These are phyloP conservation scores for Sugiyamaella neomexicana DNA, from an alignment of 1,139 yeast genomes.

Conservation along the genomic window DNA sequence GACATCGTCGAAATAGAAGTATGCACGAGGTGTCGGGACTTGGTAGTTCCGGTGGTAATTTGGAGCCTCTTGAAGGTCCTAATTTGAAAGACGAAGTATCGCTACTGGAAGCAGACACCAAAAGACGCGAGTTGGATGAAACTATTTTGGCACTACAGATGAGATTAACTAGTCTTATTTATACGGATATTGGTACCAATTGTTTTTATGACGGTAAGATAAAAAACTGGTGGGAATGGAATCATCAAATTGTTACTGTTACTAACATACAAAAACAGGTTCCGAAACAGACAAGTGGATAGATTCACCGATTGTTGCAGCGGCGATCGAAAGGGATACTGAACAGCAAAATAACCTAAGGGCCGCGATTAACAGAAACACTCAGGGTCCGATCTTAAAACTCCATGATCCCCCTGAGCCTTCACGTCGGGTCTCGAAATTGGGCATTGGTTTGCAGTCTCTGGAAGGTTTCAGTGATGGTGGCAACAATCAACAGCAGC, in stretches of 20 bases:
- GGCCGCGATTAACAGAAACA: constrained; percentile 26
- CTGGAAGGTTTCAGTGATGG: background rate
- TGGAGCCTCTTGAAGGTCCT: constrained; percentile 6
- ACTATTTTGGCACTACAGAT: constrained; percentile 34
- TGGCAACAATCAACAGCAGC: background rate
- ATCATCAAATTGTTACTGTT: background rate
- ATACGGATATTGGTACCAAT: constrained; percentile 35
- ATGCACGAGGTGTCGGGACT: constrained; percentile 28
- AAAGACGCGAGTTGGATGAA: constrained; percentile 30
- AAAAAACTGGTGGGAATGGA: background rate
- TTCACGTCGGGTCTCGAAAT: constrained; percentile 13
- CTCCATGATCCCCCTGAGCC: constrained; percentile 27
- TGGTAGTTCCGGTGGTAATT: constrained; percentile 6
- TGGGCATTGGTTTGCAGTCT: constrained; percentile 6
- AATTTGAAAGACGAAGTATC: constrained; percentile 18
- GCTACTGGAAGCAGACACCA: constrained; percentile 20
- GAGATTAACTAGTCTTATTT: constrained; percentile 35
- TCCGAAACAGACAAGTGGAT: constrained; percentile 40
- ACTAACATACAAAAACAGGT: constrained; percentile 23
- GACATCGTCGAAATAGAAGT: constrained; percentile 34
- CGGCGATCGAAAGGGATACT: constrained; percentile 22
- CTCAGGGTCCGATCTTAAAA: constrained; percentile 23
- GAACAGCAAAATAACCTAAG: constrained; percentile 24
- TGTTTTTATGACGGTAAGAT: constrained; percentile 35
- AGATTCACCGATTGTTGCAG: constrained; percentile 29